A percentile compares a stretch with the other conserved stretches of the same genome.
These are phyloP conservation scores for Cardamine occulta DNA, from an alignment of 345 rosid genomes.

Conservation along the genomic window DNA sequence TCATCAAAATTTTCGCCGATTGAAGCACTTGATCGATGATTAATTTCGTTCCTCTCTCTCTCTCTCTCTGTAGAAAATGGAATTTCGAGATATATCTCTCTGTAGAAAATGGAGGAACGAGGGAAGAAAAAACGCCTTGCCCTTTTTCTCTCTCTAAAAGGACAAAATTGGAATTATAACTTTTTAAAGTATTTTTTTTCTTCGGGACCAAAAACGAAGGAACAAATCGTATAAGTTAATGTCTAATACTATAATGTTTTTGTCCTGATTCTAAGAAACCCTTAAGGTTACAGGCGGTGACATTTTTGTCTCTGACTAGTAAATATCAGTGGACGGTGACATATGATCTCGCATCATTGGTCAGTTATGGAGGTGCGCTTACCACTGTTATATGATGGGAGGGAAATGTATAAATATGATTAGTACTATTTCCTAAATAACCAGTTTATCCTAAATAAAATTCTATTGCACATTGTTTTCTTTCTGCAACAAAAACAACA, in stretches of 20 bases:
- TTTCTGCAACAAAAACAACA: background rate
- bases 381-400: slow-evolving; percentile 32
- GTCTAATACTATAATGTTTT: slow-evolving; percentile 40
- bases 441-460: background rate
- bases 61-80: slow-evolving; percentile 30
- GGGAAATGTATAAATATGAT: slow-evolving; percentile 30
- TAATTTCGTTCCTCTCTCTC: slow-evolving; percentile 16
- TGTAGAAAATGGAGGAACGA: slow-evolving; percentile 40
- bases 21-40: slow-evolving; percentile 44
- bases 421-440: slow-evolving; percentile 11
- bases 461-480: slow-evolving; percentile 18
- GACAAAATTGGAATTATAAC: slow-evolving; percentile 39
- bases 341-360: slow-evolving; percentile 25
- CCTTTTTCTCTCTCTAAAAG: slow-evolving; percentile 46
- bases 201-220: slow-evolving; percentile 44
- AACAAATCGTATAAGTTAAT: slow-evolving; percentile 43
- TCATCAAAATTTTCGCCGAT: slow-evolving; percentile 35
- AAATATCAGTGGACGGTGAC: slow-evolving; percentile 30
- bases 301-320: background rate
- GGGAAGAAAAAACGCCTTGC: slow-evolving; percentile 43
- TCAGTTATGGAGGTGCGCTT: slow-evolving; percentile 39
- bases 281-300: slow-evolving; percentile 37
- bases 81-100: slow-evolving; percentile 40
- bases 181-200: background rate
- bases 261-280: slow-evolving; percentile 19